phyloP scores from a whole-genome alignment of 108 stramenopile genomes.

The Fragilaria crotonensis region DNA sequence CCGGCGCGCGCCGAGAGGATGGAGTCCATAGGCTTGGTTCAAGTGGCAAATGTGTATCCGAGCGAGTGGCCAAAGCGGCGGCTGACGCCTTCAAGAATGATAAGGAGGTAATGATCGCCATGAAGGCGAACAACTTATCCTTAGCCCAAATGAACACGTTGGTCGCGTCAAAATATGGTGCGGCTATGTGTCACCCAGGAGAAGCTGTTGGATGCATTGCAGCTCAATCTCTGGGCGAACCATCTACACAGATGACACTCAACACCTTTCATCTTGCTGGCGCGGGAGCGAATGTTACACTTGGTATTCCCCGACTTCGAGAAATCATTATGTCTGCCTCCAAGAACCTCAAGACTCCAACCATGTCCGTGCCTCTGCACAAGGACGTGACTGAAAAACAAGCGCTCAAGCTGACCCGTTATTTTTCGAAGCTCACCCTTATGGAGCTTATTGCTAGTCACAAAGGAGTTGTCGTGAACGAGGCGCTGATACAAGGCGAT shows the following conservation, averaged over 20 bases:
- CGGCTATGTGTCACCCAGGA: conserved; percentile 91
- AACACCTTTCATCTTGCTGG: conserved; percentile 99
- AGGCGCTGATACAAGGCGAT: conserved; percentile 53
- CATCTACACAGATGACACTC: conserved; percentile 99
- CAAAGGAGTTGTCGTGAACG: conserved; percentile 64
- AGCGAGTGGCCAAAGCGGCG: conserved; percentile 62
- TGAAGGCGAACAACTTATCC: conserved; percentile 49
- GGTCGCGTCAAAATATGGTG: conserved; percentile 87
- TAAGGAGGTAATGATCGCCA: conserved; percentile 38
- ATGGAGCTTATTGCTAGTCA: conserved; percentile 79
- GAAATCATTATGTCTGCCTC: conserved; percentile 99
- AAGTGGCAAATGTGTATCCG: conserved; percentile 81
- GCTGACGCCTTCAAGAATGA: conserved; percentile 36
- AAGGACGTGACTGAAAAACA: conserved; percentile 38
- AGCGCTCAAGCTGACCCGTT: conserved; percentile 65
- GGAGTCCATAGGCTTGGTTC: conserved; percentile 55
- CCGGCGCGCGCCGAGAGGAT: conserved; percentile 30
- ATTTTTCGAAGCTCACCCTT: conserved; percentile 75
- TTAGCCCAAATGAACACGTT: conserved; percentile 45
- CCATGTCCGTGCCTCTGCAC: conserved; percentile 89
- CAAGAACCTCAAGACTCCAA: conserved; percentile 89
- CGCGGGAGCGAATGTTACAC: conserved; percentile 98
- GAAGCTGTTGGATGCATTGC: conserved; percentile 98
- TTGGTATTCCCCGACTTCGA: conserved; percentile 97
- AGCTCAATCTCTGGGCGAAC: conserved; percentile 96